phyloP scores from a whole-genome alignment of 1,139 yeast species.

The Candida glucosophila region DNA sequence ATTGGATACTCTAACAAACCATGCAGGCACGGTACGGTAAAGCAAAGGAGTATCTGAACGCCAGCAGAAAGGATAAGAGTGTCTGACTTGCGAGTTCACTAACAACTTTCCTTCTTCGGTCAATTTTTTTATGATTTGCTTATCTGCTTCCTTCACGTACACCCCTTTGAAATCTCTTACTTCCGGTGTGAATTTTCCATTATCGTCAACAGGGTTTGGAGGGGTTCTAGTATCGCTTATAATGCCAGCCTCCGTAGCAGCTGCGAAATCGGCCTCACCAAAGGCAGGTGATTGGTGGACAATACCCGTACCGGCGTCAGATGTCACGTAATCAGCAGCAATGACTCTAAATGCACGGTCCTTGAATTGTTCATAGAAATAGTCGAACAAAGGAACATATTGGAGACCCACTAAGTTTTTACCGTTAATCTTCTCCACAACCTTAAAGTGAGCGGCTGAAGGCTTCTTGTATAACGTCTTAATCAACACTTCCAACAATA shows the following conservation, averaged over 20 bases:
- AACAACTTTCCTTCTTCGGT: conserved; percentile 72
- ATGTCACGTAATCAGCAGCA: conserved; percentile 75
- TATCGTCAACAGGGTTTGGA: conserved; percentile 92
- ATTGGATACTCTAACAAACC: conserved; percentile 91
- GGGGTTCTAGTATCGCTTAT: conserved; percentile 62
- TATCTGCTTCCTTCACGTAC: conserved; percentile 95
- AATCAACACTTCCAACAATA: conserved; percentile 73
- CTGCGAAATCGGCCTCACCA: conserved; percentile 97
- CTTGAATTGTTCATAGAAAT: conserved; percentile 66
- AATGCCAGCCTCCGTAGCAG: conserved; percentile 67
- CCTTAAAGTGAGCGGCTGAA: conserved; percentile 75
- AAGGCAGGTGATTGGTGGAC: conserved; percentile 98
- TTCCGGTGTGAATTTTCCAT: conserved; percentile 70
- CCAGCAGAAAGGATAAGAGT: conserved; percentile 99
- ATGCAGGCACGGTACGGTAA: conserved; percentile 94
- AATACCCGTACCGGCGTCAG: conserved; percentile 97
- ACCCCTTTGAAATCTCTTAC: conserved; percentile 72
- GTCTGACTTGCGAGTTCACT: conserved; percentile 76
- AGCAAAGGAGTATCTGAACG: conserved; percentile 97
- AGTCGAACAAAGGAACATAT: conserved; percentile 78
- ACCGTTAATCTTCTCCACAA: conserved; percentile 76
- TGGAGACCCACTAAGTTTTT: conserved; percentile 67
- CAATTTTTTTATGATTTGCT: conserved; percentile 74
- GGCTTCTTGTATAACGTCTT: conserved; percentile 90
- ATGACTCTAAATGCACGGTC: conserved; percentile 78